Percentiles rank a stretch among this genome's conserved stretches.
phyloP scores from a whole-genome alignment of 768 basidiomycete genomes.

The Hygrocybe coccinea region DNA sequence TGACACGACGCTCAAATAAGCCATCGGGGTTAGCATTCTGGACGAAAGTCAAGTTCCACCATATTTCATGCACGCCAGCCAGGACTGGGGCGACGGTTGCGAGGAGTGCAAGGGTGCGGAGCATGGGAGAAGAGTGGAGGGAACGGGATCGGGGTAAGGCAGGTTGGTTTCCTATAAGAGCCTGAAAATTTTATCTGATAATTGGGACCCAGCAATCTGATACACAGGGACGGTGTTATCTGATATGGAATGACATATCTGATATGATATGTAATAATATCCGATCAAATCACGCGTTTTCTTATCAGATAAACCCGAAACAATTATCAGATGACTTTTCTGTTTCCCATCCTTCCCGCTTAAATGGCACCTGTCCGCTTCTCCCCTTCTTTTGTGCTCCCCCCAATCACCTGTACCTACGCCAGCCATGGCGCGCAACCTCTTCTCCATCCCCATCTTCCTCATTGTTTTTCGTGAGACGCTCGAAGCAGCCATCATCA shows the following conservation, averaged over 20 bases:
- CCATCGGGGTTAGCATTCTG: conserved; percentile 80
- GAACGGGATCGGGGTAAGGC: no score
- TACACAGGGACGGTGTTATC: conserved; percentile 8
- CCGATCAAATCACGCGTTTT: conserved; percentile 12
- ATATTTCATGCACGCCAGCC: conserved; percentile 66
- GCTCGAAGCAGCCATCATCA: conserved; percentile 86
- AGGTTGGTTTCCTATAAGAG: no score
- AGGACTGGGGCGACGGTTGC: conserved; percentile 35
- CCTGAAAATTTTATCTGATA: no score
- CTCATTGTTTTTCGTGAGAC: conserved; percentile 97
- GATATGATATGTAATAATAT: conserved; percentile 3
- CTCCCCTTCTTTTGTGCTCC: no score
- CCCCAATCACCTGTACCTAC: conserved; percentile 5
- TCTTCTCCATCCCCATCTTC: conserved; percentile 91
- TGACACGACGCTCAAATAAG: conserved; percentile 64
- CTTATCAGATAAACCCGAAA: not conserved
- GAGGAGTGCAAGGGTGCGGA: conserved; percentile 30
- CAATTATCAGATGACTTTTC: conserved; percentile 2
- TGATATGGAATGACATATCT: not conserved
- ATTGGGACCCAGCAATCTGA: no score
- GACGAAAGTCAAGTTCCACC: conserved; percentile 92
- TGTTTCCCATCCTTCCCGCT: not conserved
- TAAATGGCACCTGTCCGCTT: not conserved
- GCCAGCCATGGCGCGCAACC: conserved; percentile 55
- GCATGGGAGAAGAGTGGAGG: conserved; percentile 17